Conservation (phyloP, 495 filamentous ascomycete species). For the Annulohypoxylon moriforme region DNA sequence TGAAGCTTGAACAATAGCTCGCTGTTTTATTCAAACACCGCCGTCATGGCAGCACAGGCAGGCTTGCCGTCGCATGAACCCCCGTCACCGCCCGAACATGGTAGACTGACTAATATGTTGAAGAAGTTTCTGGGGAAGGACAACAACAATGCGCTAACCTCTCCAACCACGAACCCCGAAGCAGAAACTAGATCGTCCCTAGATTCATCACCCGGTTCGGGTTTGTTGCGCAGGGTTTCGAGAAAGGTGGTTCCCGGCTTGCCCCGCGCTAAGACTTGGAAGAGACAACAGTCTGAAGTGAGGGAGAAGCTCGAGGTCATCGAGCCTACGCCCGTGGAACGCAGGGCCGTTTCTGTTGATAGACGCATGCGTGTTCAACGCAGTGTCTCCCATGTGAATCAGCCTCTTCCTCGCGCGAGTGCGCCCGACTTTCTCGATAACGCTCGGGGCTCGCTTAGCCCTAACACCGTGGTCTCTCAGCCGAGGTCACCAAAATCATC, state of each 20-base stretch:
- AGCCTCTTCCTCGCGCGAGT: constrained; percentile 53
- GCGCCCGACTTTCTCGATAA: constrained; percentile 56
- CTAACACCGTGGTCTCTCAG: constrained; percentile 30
- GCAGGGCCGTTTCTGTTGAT: constrained; percentile 80
- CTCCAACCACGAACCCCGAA: constrained; percentile 33
- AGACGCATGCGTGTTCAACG: constrained; percentile 61
- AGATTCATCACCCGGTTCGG: constrained; percentile 50
- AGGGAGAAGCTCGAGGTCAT: constrained; percentile 76
- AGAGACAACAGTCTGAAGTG: constrained; percentile 81
- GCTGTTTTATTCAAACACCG: constrained; percentile 23
- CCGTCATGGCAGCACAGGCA: constrained; percentile 41
- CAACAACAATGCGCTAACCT: constrained; percentile 15
- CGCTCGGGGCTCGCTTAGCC: constrained; percentile 21
- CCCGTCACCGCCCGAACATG: constrained; percentile 39
- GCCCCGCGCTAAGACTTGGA: constrained; percentile 79
- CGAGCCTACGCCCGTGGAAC: constrained; percentile 68
- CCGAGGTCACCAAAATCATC: constrained; percentile 23
- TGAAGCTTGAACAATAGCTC: constrained; percentile 37
- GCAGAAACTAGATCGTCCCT: constrained; percentile 46
- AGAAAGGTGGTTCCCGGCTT: constrained; percentile 82
- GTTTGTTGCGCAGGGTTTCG: constrained; percentile 67
- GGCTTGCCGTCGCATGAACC: constrained; percentile 29
- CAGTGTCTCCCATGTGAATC: constrained; percentile 48
- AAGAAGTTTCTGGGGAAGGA: constrained; percentile 51
- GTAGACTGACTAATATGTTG: constrained; percentile 45